Evolutionary conservation across 768 basidiomycete genomes (phyloP).

Genomic region (Russula vinacea): DNA sequence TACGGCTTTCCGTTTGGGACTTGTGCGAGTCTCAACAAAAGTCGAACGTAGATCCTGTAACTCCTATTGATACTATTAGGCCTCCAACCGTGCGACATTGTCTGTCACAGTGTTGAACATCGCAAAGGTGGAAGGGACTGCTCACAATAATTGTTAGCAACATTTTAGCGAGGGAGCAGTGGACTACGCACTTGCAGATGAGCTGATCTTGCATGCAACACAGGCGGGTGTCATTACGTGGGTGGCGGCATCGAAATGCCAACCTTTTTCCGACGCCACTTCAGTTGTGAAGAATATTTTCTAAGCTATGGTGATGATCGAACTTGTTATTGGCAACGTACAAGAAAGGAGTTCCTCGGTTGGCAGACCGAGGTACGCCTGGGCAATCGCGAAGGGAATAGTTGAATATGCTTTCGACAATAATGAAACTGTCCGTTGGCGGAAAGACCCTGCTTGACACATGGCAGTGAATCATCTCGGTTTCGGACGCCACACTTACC

Average conservation of each 20-base stretch:
- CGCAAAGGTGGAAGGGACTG: conserved; percentile 46
- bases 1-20: neutral
- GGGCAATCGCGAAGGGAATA: conserved; percentile 51
- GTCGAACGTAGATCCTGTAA: neutral
- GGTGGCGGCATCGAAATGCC: conserved; percentile 50
- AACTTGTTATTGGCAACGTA: conserved; percentile 28
- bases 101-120: conserved; percentile 52
- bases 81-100: conserved; percentile 43
- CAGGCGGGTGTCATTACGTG: conserved; percentile 46
- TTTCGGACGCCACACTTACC: conserved; percentile 38
- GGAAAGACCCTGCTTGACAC: conserved; percentile 51
- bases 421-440: conserved; percentile 51
- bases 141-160: conserved; percentile 8
- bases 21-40: neutral
- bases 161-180: neutral
- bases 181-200: neutral
- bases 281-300: neutral
- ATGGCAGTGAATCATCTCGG: neutral
- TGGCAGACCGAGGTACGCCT: conserved; percentile 53
- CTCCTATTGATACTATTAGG: neutral
- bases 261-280: conserved; percentile 47
- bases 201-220: conserved; percentile 1
- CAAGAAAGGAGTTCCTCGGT: conserved; percentile 37
- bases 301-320: conserved; percentile 12
- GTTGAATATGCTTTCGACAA: conserved; percentile 65